Evolutionary conservation across 331 rosid species (phyloP), one percentile per base, ranked within the genome.

Genomic region (Malus hybrid): DNA sequence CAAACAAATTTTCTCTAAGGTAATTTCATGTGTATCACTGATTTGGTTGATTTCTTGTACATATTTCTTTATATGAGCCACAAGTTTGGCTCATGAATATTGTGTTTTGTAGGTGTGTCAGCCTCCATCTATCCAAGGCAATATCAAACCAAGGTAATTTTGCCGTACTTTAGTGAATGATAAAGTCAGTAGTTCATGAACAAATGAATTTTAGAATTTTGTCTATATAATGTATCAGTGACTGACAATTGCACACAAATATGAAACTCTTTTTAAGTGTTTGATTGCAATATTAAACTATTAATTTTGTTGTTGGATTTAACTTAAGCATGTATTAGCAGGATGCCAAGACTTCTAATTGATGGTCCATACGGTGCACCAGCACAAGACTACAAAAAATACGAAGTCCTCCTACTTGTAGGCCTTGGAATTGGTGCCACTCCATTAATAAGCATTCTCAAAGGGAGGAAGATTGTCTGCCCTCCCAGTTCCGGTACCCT

Each of bases 291-390:
- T 24, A 24, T 24, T 24, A 24, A 24, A 6, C n/a, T 52, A 52
- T 6, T 52, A 46, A 46, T 13, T 46, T 46, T 13, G 42, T 46
- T 67, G 3, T 44, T 66, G 52, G 39, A 34, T 33, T 24, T 67
- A 44, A 44, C 24, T 18, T 44, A 22, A 42, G 20, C 32, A 42
- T 3, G 2, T 1, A n/a, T 44, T 59, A 72, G 19, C 76, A 93
- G 98, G 79, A 86, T 93, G 88, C 98, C 98, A 24, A 89, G 81
- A 66, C 84, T 93, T 6, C 31, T 77, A 71, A 83, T 93, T 29
- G 98, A 93, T 33, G 98, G 98, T 6, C 93, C 98, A 0, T 91
- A 93, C 2, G 98, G 98, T 79, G 98, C 98, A 8, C 96, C 97
- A 64, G 93, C 98, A 52, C 98, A 93, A 73, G 97, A 93, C 81